Evolutionary conservation across 768 basidiomycete genomes (phyloP).

Genomic region (Hygrophorus russula): DNA sequence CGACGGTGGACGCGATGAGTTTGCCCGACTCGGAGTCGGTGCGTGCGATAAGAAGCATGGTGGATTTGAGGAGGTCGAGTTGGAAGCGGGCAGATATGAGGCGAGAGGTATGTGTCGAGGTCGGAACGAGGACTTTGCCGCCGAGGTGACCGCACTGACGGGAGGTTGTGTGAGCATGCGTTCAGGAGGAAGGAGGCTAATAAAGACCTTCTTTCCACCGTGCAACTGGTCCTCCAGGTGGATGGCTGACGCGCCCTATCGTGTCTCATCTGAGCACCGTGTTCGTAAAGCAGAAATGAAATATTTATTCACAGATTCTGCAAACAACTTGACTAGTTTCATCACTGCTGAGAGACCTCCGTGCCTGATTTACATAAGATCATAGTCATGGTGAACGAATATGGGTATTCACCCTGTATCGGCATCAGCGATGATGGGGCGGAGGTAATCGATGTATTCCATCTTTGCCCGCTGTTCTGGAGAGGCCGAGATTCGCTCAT

Average conservation of each 20-base stretch:
- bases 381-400: not conserved
- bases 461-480: constrained; percentile 55
- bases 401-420: constrained; percentile 68
- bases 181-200: not conserved
- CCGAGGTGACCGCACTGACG: constrained; percentile 74
- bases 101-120: constrained; percentile 76
- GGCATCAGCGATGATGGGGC: constrained; percentile 90
- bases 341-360: constrained; percentile 90
- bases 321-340: constrained; percentile 90
- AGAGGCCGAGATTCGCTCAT: constrained; percentile 63
- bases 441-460: constrained; percentile 77
- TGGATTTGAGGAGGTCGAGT: constrained; percentile 79
- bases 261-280: constrained; percentile 2
- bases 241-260: constrained; percentile 74
- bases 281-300: not conserved
- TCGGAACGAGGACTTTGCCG: constrained; percentile 89
- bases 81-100: constrained; percentile 83
- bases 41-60: constrained; percentile 83
- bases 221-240: constrained; percentile 93
- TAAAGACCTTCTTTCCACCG: constrained; percentile 75
- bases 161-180: not conserved
- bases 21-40: constrained; percentile 86
- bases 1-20: constrained; percentile 76
- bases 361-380: constrained; percentile 39
- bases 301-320: constrained; percentile 57